Evolutionary conservation across 164 flowering plant genomes (phyloP).

Genomic region (Cinnamomum micranthum): DNA sequence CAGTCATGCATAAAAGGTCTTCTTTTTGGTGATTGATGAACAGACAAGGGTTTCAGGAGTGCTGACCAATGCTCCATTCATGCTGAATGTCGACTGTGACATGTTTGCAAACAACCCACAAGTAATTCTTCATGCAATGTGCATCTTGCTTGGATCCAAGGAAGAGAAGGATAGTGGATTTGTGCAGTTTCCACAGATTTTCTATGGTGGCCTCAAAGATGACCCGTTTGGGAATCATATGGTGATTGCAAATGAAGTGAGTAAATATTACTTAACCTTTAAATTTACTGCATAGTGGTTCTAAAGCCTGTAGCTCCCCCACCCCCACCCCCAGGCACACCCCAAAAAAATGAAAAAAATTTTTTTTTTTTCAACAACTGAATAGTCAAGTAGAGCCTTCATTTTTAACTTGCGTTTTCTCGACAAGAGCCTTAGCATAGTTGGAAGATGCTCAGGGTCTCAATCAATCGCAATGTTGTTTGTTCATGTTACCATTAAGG

Average conservation of each 20-base stretch:
- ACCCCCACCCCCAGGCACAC: too few relatives aligned
- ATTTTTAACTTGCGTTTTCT: not conserved
- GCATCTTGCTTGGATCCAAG: conserved; percentile 33
- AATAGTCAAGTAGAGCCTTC: too few relatives aligned
- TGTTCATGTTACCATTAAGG: too few relatives aligned
- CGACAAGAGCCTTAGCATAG: not conserved
- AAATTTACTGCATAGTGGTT: not conserved
- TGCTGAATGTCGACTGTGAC: conserved; percentile 74
- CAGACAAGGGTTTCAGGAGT: conserved; percentile 64
- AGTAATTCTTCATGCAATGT: conserved; percentile 50
- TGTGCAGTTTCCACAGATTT: conserved; percentile 51
- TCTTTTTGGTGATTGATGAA: not conserved
- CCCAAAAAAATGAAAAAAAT: too few relatives aligned
- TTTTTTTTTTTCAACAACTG: too few relatives aligned
- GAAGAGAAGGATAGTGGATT: conserved; percentile 31
- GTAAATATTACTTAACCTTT: not conserved
- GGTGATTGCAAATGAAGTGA: conserved; percentile 20
- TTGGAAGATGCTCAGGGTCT: too few relatives aligned
- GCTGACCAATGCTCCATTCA: conserved; percentile 69
- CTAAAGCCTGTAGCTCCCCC: too few relatives aligned
- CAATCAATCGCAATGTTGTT: too few relatives aligned
- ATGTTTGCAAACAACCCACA: conserved; percentile 59
- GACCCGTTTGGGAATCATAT: conserved; percentile 48
- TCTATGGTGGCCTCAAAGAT: conserved; percentile 40
- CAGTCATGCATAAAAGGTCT: too few relatives aligned